Percentiles rank a stretch among this genome's conserved stretches.
phyloP scores from a whole-genome alignment of 2,329 filamentous ascomycete species.

The Hymenoscyphus fraxineus region DNA sequence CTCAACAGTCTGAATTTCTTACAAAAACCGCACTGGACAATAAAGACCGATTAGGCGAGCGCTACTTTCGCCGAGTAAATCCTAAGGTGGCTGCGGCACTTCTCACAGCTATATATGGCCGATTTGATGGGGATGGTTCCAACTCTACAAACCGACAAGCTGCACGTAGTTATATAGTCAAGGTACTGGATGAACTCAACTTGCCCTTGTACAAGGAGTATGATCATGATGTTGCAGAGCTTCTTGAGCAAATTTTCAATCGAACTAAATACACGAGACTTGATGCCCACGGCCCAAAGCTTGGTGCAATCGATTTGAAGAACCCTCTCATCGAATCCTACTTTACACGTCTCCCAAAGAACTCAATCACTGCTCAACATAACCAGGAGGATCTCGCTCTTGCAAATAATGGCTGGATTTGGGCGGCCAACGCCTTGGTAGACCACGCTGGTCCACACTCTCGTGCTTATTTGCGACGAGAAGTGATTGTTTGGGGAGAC shows the following conservation, averaged over 20 bases:
- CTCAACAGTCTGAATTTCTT: slow-evolving; percentile 54
- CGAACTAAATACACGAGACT: slow-evolving; percentile 91
- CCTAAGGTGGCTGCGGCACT: slow-evolving; percentile 67
- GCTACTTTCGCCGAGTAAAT: slow-evolving; percentile 70
- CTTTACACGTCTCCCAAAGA: slow-evolving; percentile 83
- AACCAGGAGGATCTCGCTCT: slow-evolving; percentile 73
- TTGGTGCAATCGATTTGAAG: slow-evolving; percentile 70
- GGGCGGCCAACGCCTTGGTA: slow-evolving; percentile 89
- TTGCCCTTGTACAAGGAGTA: slow-evolving; percentile 89
- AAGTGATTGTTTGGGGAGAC: slow-evolving; percentile 98
- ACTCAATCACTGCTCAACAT: slow-evolving; percentile 73
- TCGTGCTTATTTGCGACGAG: slow-evolving; percentile 87
- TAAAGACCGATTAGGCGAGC: slow-evolving; percentile 71
- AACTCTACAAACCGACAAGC: slow-evolving; percentile 48
- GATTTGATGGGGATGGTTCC: slow-evolving; percentile 52
- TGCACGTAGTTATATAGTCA: slow-evolving; percentile 52
- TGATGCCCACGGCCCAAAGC: slow-evolving; percentile 86
- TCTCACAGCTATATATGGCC: slow-evolving; percentile 64
- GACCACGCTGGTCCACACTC: slow-evolving; percentile 91
- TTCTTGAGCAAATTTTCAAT: slow-evolving; percentile 88
- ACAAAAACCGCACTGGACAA: slow-evolving; percentile 66
- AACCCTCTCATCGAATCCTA: slow-evolving; percentile 90
- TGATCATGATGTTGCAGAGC: slow-evolving; percentile 75
- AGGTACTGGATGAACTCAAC: slow-evolving; percentile 79
- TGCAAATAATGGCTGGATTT: slow-evolving; percentile 98